Percentiles rank a stretch among this genome's conserved stretches.
Conservation (phyloP, 495 filamentous ascomycete genomes). For the Podospora tetraspora region DNA sequence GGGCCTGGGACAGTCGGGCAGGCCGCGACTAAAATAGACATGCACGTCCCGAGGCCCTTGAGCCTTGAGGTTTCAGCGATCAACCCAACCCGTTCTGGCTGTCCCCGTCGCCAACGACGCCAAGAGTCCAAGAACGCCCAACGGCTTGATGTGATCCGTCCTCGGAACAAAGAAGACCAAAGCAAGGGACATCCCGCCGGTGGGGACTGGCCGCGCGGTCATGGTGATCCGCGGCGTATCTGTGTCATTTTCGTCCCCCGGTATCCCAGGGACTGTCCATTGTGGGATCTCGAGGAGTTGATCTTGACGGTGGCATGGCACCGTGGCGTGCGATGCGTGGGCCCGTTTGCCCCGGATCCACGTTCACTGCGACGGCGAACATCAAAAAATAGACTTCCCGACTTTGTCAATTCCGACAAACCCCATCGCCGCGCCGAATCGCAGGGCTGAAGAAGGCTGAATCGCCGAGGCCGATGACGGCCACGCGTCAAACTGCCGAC, state of each 20-base stretch:
- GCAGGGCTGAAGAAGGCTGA: background rate
- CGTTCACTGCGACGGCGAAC: background rate
- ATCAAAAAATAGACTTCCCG: background rate
- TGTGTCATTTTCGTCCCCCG: background rate
- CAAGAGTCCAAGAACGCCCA: background rate
- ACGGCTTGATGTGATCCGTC: background rate
- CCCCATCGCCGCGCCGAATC: background rate
- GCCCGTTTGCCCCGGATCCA: background rate
- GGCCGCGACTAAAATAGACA: slow-evolving; percentile 5
- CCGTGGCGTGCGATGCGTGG: no score
- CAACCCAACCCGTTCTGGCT: slow-evolving; percentile 1
- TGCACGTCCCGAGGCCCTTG: background rate
- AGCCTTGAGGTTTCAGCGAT: background rate
- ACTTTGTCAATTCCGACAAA: no score
- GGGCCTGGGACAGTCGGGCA: background rate
- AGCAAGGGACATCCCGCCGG: background rate
- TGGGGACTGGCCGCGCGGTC: background rate
- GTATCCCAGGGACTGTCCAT: background rate
- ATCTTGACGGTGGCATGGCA: background rate
- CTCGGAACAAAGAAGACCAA: background rate
- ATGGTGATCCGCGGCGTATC: background rate
- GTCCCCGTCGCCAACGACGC: background rate
- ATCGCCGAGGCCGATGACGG: background rate
- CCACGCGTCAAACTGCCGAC: background rate
- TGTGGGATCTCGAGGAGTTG: background rate